phyloP scores from a whole-genome alignment of 1,284 basidiomycete genomes.

The Ustilago xerochloae region DNA sequence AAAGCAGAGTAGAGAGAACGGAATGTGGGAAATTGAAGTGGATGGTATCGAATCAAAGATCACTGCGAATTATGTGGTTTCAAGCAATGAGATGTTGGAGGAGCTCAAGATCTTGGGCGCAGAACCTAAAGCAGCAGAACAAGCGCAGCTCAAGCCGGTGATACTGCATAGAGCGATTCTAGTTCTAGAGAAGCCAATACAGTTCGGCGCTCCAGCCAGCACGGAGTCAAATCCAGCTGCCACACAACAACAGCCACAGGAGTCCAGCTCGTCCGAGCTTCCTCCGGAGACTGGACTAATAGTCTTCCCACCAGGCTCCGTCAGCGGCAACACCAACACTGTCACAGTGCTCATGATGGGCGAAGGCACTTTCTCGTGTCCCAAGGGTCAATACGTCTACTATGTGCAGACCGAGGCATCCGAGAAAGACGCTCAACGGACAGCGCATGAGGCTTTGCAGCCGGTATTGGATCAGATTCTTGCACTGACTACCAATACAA shows the following conservation, averaged over 20 bases:
- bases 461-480: slow-evolving; percentile 29
- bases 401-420: slow-evolving; percentile 36
- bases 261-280: background rate
- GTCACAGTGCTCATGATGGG: slow-evolving; percentile 78
- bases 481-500: too few relatives aligned
- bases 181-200: slow-evolving; percentile 44
- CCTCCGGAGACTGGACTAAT: slow-evolving; percentile 77
- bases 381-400: slow-evolving; percentile 72
- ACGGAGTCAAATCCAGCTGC: background rate
- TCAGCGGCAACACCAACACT: slow-evolving; percentile 66
- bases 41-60: slow-evolving; percentile 75
- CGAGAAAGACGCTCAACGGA: background rate
- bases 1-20: background rate
- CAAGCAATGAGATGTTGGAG: slow-evolving; percentile 71
- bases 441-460: slow-evolving; percentile 10
- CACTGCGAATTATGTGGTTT: slow-evolving; percentile 69
- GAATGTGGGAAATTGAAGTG: slow-evolving; percentile 67
- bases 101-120: slow-evolving; percentile 3
- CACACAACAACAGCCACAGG: background rate
- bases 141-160: background rate
- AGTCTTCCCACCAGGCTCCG: slow-evolving; percentile 79
- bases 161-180: slow-evolving; percentile 30
- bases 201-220: slow-evolving; percentile 4
- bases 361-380: slow-evolving; percentile 84
- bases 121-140: too few relatives aligned